Base-by-base conservation (phyloP, 331 rosid genomes). In the Malus hybrid region DNA sequence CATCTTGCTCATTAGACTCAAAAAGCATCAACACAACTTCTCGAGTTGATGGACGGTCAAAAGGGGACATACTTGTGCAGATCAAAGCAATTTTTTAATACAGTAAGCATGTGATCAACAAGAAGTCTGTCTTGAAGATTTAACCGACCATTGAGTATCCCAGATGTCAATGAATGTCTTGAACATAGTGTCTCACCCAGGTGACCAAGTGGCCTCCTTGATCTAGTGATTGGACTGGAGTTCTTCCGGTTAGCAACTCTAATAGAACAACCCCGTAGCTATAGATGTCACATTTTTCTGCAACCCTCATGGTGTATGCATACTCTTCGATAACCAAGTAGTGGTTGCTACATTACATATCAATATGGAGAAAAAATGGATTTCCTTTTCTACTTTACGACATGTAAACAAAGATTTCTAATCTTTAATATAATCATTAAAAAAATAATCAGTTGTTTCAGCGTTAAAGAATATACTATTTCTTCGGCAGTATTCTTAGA, bases 251-350 rank as follows among this genome's bases (percentile, higher is more conserved):
- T 64, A 95, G 79, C 86, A 95, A 73, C 83, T 95, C 97, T 83
- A 95, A 78, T 20, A 95, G 91, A 78, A 95, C 99, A 36, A 95
- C 99, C 6, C 99, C 99, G 19, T 87, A 95, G 76, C 99, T 95
- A 34, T 95, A 92, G 52, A 90, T 87, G 85, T 95, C 99, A 48
- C 99, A 92, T 79, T 95, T 95, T 79, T 95, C 99, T 13, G 96
- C 86, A 27, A 95, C 96, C 89, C 85, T 95, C 99, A 95, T 95
- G 60, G 99, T 90, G 76, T 90, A 95, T 29, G 97, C 99, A 87
- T 95, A 95, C 34, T 65, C 36, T n/a, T 22, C 28, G 5, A 19
- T 10, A 66, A 33, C 52, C 31, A 66, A 20, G 52, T 42, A 19
- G 16, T n/a, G 11, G 69, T 50, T 27, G 44, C 13, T 5, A 42